phyloP scores from a whole-genome alignment of 2,329 filamentous ascomycete genomes.

The Alternaria atra region DNA sequence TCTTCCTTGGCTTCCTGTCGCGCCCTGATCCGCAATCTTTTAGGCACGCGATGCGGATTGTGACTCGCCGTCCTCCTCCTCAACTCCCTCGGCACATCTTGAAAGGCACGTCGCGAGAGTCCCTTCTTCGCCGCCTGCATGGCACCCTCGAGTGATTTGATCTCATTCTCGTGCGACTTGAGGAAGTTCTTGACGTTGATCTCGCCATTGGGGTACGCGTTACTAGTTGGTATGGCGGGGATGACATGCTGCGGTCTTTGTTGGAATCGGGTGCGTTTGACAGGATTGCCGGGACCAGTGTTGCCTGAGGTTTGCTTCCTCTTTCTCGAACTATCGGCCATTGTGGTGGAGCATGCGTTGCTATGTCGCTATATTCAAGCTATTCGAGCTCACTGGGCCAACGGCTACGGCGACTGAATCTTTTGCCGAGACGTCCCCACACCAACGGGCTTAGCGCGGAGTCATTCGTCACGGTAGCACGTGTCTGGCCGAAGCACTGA shows the following conservation, averaged over 20 bases:
- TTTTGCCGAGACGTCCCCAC: conserved; percentile 18
- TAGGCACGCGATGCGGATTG: conserved; percentile 89
- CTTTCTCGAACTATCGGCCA: conserved; percentile 36
- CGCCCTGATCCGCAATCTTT: conserved; percentile 75
- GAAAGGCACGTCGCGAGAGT: conserved; percentile 79
- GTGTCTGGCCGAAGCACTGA: conserved; percentile 11
- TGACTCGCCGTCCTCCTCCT: conserved; percentile 90
- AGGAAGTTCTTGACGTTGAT: conserved; percentile 87
- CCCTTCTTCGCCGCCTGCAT: conserved; percentile 77
- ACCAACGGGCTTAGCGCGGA: conserved; percentile 15
- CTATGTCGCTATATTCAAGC: not conserved
- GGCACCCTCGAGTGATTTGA: conserved; percentile 81
- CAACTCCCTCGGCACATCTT: conserved; percentile 85
- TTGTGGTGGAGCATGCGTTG: conserved; percentile 4
- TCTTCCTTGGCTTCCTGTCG: conserved; percentile 82
- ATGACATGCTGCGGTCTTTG: conserved; percentile 40
- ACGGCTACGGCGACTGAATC: conserved; percentile 13
- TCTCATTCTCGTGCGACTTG: conserved; percentile 86
- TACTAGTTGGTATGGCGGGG: conserved; percentile 42
- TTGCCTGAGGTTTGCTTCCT: conserved; percentile 29
- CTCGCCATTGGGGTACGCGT: conserved; percentile 74
- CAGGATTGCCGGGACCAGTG: conserved; percentile 10
- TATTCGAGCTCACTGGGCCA: conserved; percentile 10
- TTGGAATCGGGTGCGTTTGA: conserved; percentile 41
- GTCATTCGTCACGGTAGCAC: conserved; percentile 21